Percentiles rank a stretch among this genome's conserved stretches.
Conservation (phyloP, 1,284 basidiomycete genomes). For the Microstroma glucosiphilum region DNA sequence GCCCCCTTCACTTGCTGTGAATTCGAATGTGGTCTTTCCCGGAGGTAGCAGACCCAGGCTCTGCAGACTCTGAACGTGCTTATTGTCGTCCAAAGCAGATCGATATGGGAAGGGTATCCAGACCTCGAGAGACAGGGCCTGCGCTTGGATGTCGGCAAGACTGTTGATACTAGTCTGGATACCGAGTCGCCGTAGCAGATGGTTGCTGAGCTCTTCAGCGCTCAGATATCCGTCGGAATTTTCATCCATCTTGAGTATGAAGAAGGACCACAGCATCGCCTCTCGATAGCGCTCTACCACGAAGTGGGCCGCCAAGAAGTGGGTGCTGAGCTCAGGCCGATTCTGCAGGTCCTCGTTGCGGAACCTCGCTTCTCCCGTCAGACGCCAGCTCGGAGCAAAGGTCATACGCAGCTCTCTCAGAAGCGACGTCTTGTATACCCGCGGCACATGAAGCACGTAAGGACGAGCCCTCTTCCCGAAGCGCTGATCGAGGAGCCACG, state of each 20-base stretch:
- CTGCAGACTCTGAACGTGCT: background rate
- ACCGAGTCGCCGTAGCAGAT: background rate
- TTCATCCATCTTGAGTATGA: constrained; percentile 26
- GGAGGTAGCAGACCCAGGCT: background rate
- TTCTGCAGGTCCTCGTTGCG: background rate
- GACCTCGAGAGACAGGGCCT: background rate
- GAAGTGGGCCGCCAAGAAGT: constrained; percentile 27
- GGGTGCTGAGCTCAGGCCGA: constrained; percentile 13
- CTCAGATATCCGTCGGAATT: constrained; percentile 5
- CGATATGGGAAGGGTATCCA: background rate
- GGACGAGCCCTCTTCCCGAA: constrained; percentile 24
- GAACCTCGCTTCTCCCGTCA: background rate
- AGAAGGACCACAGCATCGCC: constrained; percentile 38
- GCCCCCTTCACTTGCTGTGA: background rate
- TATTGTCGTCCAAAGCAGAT: background rate
- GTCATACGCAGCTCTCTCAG: constrained; percentile 7
- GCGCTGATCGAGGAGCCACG: constrained; percentile 13
- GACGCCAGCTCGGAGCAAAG: background rate
- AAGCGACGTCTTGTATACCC: constrained; percentile 1
- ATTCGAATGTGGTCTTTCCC: background rate
- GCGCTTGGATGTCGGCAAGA: background rate
- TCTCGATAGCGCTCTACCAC: constrained; percentile 37
- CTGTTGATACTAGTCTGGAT: background rate
- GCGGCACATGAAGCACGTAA: constrained; percentile 20
- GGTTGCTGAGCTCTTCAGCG: background rate